Conservation (phyloP, 345 rosid species). For the Garcia nutans region DNA sequence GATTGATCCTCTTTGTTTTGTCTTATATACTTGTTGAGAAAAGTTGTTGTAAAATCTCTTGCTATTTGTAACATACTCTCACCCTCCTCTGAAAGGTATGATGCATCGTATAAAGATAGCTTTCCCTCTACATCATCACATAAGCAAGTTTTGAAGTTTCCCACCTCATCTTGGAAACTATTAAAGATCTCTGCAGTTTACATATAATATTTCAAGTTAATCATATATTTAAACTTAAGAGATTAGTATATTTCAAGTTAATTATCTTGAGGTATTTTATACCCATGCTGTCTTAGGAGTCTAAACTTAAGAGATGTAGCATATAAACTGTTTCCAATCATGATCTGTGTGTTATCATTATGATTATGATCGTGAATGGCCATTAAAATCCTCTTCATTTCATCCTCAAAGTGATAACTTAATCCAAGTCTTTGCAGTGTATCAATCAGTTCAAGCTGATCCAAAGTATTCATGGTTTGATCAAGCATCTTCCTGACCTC, state of each 20-base stretch:
- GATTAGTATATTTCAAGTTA: no score
- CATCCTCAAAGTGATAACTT: no score
- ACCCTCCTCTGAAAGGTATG: constrained; percentile 7
- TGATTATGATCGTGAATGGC: neutral
- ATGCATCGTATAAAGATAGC: constrained; percentile 23
- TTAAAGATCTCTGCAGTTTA: neutral
- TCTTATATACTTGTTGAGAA: neutral
- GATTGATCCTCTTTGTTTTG: neutral
- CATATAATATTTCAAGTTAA: no score
- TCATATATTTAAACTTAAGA: no score
- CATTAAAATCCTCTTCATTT: neutral
- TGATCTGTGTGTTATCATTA: neutral
- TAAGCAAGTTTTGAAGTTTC: neutral
- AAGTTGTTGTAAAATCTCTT: constrained; percentile 2
- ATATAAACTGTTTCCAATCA: neutral
- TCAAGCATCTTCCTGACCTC: neutral
- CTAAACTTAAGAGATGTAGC: constrained; percentile 12
- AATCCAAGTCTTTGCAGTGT: no score
- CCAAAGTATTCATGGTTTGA: neutral
- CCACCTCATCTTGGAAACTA: neutral
- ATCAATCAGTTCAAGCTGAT: no score
- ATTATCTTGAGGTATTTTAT: neutral
- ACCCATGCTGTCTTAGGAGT: constrained; percentile 12
- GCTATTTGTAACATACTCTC: constrained; percentile 7
- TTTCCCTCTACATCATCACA: constrained; percentile 11